Conservation (phyloP, 805 yeast genomes). For the Candida ascalaphidarum region DNA sequence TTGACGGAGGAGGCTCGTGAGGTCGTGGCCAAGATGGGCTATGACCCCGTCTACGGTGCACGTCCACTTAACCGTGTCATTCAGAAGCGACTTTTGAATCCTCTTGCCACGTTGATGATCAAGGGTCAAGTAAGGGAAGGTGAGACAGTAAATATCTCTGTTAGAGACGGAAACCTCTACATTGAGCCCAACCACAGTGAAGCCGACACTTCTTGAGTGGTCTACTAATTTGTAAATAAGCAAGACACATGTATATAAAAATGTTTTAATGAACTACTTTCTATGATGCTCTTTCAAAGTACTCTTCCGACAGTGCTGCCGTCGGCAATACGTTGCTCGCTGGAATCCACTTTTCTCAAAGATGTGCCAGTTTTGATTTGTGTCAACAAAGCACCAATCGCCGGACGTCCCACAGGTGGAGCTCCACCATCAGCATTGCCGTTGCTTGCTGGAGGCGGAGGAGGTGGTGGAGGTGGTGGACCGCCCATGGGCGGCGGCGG, state of each 20-base stretch:
- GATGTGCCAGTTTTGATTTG: slow-evolving; percentile 47
- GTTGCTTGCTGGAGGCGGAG: slow-evolving; percentile 17
- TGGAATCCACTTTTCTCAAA: slow-evolving; percentile 43
- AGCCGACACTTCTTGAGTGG: too few species aligned
- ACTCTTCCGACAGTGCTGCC: slow-evolving; percentile 46
- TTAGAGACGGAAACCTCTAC: too few species aligned
- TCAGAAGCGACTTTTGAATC: slow-evolving; percentile 77
- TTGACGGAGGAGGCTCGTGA: slow-evolving; percentile 58
- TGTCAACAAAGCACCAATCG: slow-evolving; percentile 44
- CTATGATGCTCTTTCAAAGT: slow-evolving; percentile 6
- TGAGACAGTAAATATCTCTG: too few species aligned
- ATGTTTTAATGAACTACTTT: neutral
- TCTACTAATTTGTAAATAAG: neutral
- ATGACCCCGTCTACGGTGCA: slow-evolving; percentile 90
- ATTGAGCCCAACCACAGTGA: too few species aligned
- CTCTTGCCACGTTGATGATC: slow-evolving; percentile 73
- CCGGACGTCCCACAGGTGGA: slow-evolving; percentile 12
- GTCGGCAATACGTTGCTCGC: slow-evolving; percentile 37
- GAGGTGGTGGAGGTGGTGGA: slow-evolving; percentile 19
- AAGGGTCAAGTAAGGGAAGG: slow-evolving; percentile 59
- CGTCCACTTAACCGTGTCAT: slow-evolving; percentile 89
- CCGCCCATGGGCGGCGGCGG: slow-evolving; percentile 9
- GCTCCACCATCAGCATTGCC: slow-evolving; percentile 16
- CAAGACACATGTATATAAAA: neutral
- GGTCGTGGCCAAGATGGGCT: slow-evolving; percentile 79